Conservation (phyloP, 129 eudicot species). For the Tanacetum coccineum region DNA sequence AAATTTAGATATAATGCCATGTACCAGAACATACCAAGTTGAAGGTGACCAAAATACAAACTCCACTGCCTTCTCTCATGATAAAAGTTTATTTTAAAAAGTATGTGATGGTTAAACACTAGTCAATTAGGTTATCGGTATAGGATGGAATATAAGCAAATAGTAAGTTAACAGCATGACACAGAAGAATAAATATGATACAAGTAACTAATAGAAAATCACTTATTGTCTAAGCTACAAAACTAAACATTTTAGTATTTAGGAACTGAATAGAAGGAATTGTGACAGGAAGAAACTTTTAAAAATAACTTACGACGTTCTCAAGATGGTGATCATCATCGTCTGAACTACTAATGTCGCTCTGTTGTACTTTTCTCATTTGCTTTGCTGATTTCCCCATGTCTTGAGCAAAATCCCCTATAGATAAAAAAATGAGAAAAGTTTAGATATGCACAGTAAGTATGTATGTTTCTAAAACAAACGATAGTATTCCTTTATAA, state of each 20-base stretch:
- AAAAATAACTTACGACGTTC: slow-evolving; percentile 25
- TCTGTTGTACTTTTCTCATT: slow-evolving; percentile 29
- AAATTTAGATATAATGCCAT: too few relatives aligned
- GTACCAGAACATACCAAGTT: too few relatives aligned
- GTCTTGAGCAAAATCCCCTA: slow-evolving; percentile 13
- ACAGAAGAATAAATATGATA: too few relatives aligned
- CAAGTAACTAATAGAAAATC: too few relatives aligned
- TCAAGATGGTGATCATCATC: slow-evolving; percentile 34
- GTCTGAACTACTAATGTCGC: slow-evolving; percentile 32
- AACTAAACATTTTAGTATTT: background rate
- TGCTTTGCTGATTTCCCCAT: slow-evolving; percentile 48
- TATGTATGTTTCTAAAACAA: background rate
- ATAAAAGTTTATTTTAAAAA: too few relatives aligned
- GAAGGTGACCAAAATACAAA: too few relatives aligned
- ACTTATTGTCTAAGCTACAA: background rate
- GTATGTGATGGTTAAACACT: too few relatives aligned
- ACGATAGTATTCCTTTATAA: background rate
- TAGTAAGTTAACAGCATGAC: too few relatives aligned
- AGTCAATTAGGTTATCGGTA: too few relatives aligned
- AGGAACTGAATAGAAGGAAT: background rate
- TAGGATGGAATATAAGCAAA: too few relatives aligned
- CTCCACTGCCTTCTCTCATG: too few relatives aligned
- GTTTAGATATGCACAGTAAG: background rate
- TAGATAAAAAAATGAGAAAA: slow-evolving; percentile 2
- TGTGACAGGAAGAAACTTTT: background rate